These are phyloP conservation scores for Tausonia pullulans DNA, from an alignment of 1,284 basidiomycete species.

Conservation along the genomic window DNA sequence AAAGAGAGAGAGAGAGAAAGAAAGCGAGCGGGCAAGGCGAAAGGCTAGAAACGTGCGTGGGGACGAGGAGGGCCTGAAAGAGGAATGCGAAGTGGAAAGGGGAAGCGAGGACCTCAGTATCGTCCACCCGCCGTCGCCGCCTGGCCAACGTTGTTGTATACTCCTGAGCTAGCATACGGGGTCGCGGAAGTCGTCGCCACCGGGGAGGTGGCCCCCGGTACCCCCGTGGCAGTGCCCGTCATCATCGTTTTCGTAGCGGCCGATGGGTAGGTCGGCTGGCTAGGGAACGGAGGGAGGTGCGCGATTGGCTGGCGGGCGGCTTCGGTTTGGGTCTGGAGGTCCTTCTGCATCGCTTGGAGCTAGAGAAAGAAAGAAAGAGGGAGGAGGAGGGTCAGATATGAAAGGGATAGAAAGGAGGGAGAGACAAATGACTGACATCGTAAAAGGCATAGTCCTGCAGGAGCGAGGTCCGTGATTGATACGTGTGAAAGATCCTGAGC, in stretches of 20 bases:
- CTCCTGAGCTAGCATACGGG: too few species aligned
- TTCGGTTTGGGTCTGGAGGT: not conserved
- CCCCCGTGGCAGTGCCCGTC: too few species aligned
- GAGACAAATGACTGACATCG: conserved; percentile 44
- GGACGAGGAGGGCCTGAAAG: too few species aligned
- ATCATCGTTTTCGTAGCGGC: not conserved
- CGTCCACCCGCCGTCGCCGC: too few species aligned
- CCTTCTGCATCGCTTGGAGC: not conserved
- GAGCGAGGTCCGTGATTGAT: conserved; percentile 71
- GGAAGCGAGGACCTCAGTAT: too few species aligned
- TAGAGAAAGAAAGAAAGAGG: not conserved
- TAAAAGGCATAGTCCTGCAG: conserved; percentile 91
- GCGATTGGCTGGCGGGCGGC: conserved; percentile 3
- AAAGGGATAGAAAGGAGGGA: not conserved
- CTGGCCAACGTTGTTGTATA: too few species aligned
- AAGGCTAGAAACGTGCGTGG: too few species aligned
- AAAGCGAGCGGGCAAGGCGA: too few species aligned
- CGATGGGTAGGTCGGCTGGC: conserved; percentile 1
- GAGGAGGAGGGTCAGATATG: too few species aligned
- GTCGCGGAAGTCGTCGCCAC: too few species aligned
- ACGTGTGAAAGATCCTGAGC: conserved; percentile 82
- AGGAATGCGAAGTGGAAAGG: too few species aligned
- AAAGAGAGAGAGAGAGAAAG: not conserved
- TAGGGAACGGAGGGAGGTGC: conserved; percentile 12
- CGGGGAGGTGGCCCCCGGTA: too few species aligned